These are phyloP conservation scores for Leucaena leucocephala DNA, from an alignment of 306 rosid species.

Conservation along the genomic window DNA sequence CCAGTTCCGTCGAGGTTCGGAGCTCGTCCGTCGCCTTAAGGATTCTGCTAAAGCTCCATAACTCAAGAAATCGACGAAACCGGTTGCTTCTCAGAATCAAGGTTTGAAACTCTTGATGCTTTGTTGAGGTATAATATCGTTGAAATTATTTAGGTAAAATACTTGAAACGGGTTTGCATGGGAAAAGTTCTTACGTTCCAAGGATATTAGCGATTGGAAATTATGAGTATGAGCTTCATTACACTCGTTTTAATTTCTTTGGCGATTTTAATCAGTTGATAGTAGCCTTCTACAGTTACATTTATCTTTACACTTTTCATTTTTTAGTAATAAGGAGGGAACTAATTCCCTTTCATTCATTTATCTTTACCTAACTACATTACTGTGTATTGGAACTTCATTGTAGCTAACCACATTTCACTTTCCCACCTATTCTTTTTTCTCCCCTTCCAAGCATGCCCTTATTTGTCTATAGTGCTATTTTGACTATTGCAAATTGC, in stretches of 20 bases:
- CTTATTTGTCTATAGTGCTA: background rate
- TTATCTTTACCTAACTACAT: background rate
- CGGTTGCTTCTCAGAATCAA: background rate
- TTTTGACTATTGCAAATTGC: conserved; percentile 7
- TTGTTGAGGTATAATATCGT: no score
- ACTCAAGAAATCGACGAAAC: background rate
- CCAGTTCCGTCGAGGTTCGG: no score
- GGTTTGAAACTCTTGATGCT: background rate
- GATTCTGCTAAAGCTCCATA: background rate
- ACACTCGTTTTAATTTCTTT: conserved; percentile 25
- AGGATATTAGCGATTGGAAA: conserved; percentile 86
- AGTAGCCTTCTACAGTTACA: background rate
- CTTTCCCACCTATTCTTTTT: background rate
- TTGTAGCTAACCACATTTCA: background rate
- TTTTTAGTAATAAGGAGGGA: no score
- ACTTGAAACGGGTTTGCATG: conserved; percentile 38
- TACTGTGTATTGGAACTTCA: background rate
- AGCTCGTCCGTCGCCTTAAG: background rate
- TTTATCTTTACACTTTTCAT: conserved; percentile 9
- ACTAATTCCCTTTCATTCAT: no score
- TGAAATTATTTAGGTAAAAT: no score
- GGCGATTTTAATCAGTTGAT: conserved; percentile 30
- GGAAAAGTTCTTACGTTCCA: conserved; percentile 62
- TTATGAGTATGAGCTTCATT: conserved; percentile 71
- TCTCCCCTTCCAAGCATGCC: background rate